phyloP scores from a whole-genome alignment of 2,329 filamentous ascomycete species.

The Aspergillus quadricinctus region DNA sequence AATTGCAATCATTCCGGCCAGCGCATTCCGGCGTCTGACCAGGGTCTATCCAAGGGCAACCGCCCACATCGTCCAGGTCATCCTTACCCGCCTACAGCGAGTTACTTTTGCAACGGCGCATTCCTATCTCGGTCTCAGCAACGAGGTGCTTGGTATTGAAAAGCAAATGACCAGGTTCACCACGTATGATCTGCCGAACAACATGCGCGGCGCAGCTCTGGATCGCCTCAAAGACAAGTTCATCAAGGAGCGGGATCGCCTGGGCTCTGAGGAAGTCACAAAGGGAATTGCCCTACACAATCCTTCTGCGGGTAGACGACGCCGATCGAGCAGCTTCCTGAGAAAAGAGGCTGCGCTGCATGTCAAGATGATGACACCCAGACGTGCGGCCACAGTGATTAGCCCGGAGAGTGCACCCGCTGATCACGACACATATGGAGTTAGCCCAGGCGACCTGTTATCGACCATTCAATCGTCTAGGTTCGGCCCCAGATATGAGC shows the following conservation, averaged over 20 bases:
- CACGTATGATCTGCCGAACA: constrained; percentile 84
- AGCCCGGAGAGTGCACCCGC: constrained; percentile 18
- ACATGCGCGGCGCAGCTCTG: constrained; percentile 77
- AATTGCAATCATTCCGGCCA: constrained; percentile 95
- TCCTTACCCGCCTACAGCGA: constrained; percentile 85
- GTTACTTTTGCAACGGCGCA: constrained; percentile 94
- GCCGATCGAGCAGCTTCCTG: constrained; percentile 68
- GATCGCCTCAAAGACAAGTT: constrained; percentile 92
- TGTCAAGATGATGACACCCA: constrained; percentile 52
- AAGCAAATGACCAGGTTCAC: constrained; percentile 92
- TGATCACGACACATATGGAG: constrained; percentile 40
- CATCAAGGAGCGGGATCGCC: constrained; percentile 72
- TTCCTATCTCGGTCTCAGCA: constrained; percentile 86
- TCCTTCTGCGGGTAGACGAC: constrained; percentile 58
- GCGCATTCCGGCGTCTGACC: constrained; percentile 87
- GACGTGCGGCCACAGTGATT: constrained; percentile 17
- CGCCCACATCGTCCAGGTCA: constrained; percentile 95
- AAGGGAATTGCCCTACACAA: constrained; percentile 98
- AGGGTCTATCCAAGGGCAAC: constrained; percentile 94
- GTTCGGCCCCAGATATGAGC: constrained; percentile 49
- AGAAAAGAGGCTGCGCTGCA: constrained; percentile 76
- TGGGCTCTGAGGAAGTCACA: constrained; percentile 72
- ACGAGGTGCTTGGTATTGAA: constrained; percentile 87
- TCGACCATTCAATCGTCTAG: constrained; percentile 71
- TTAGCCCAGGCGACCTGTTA: constrained; percentile 73